phyloP scores from a whole-genome alignment of 2,329 filamentous ascomycete genomes.

The Cryphonectria japonica region DNA sequence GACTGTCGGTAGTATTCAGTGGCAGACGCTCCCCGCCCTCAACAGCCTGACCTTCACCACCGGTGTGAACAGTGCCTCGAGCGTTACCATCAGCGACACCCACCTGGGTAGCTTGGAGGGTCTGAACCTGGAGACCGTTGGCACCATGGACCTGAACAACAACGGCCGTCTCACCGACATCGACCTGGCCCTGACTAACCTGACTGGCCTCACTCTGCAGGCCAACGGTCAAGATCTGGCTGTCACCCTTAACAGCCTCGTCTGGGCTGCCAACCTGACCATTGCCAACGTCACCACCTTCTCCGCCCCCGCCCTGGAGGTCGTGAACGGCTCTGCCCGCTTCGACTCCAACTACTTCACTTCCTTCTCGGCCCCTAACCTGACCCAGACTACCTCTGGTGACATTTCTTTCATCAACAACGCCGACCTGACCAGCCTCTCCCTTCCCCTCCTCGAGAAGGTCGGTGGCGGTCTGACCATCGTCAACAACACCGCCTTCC shows the following conservation, averaged over 20 bases:
- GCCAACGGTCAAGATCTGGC: constrained; percentile 77
- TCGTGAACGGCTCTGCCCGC: constrained; percentile 78
- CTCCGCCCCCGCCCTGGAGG: constrained; percentile 70
- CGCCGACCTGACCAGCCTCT: constrained; percentile 70
- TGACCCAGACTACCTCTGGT: constrained; percentile 66
- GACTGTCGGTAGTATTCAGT: constrained; percentile 68
- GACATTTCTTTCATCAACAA: constrained; percentile 68
- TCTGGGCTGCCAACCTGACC: constrained; percentile 78
- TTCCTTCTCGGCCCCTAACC: constrained; percentile 66
- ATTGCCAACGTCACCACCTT: constrained; percentile 80
- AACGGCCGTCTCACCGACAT: constrained; percentile 79
- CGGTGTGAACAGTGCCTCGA: constrained; percentile 67
- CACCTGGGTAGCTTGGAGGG: constrained; percentile 77
- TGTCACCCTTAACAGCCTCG: constrained; percentile 76
- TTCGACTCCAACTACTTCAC: constrained; percentile 80
- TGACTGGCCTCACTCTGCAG: constrained; percentile 74
- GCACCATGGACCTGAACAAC: constrained; percentile 83
- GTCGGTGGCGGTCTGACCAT: constrained; percentile 82
- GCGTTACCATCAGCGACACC: constrained; percentile 83
- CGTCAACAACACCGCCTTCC: constrained; percentile 84
- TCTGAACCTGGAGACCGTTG: constrained; percentile 76
- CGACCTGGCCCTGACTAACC: constrained; percentile 76
- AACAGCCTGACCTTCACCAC: constrained; percentile 52
- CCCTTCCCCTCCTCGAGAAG: constrained; percentile 68
- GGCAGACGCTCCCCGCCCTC: constrained; percentile 70